Base-by-base conservation (phyloP, 805 yeast genomes). In the Myxozyma neotropica region DNA sequence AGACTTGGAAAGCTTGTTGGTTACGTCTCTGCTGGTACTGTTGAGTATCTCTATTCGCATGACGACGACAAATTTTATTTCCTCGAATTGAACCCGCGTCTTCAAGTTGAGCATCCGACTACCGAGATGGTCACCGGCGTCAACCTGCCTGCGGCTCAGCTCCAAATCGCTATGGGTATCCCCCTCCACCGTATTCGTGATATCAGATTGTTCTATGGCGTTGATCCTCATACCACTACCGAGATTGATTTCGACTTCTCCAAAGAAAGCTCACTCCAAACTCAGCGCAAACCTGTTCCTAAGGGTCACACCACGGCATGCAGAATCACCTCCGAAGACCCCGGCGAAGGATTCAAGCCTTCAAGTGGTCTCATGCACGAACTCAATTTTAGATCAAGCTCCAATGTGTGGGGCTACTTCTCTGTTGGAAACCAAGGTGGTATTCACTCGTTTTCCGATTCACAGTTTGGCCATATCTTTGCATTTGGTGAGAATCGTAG, bases 41-140 rank as follows among this genome's bases (percentile, higher is more conserved):
- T 94, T 57, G 99, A 94, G 77, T 94, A 94, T 77, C 81, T 94
- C 69, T 94, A 94, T 74, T 90, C 97, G 27, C 94, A 91, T 74
- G 83, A 88, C 58, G 97, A 94, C 63, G 92, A 93, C 76, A 90
- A 92, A 74, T 94, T 93, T 74, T 94, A 92, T 81, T 94, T 94
- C 76, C 81, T 94, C 74, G 99, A 94, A 78, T 83, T 94, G 74
- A 94, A 94, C 75, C 99, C 99, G 71, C 89, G 99, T 81, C 82
- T 94, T 75, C 99, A 94, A 81, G 99, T 94, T 61, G 99, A 94
- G 82, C 99, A 94, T 81, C 99, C 99, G 71, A 94, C 99, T 46
- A 94, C 99, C 42, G 99, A 94, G 79, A 94, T 94, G 99, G 99
- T 91, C 58, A 87, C 96, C 24, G 99, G 99, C 67, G 97, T 94